A percentile compares a stretch with the other conserved stretches of the same genome.
Conservation (phyloP, 2,329 filamentous ascomycete species). For the Thermothelomyces thermophilus region DNA sequence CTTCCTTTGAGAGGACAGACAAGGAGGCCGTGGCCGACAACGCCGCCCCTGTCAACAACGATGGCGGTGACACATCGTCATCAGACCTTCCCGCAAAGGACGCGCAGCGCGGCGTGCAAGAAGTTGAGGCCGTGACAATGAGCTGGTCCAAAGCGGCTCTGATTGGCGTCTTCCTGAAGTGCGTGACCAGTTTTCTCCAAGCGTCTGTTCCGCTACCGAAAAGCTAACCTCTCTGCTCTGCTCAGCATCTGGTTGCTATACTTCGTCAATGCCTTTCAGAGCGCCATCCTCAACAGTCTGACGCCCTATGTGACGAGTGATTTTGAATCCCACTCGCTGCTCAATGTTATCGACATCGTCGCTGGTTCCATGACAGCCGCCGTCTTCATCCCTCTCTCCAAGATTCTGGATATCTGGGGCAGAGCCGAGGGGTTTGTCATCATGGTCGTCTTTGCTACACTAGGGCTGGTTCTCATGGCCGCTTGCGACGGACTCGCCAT, state of each 20-base stretch:
- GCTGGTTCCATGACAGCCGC: slow-evolving; percentile 49
- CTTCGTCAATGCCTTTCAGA: slow-evolving; percentile 44
- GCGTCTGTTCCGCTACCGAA: neutral
- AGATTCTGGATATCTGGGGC: slow-evolving; percentile 44
- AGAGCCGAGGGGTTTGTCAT: slow-evolving; percentile 39
- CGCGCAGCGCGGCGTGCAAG: slow-evolving; percentile 34
- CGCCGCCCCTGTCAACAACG: slow-evolving; percentile 13
- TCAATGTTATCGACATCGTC: slow-evolving; percentile 48
- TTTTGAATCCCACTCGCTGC: slow-evolving; percentile 47
- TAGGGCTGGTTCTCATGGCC: slow-evolving; percentile 55
- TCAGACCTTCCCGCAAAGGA: slow-evolving; percentile 9
- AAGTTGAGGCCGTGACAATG: slow-evolving; percentile 37
- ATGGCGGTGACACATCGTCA: neutral
- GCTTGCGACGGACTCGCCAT: slow-evolving; percentile 46
- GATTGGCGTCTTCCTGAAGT: slow-evolving; percentile 19
- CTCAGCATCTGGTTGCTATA: slow-evolving; percentile 43
- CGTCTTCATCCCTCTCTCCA: slow-evolving; percentile 45
- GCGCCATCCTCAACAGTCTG: slow-evolving; percentile 36
- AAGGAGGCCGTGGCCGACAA: slow-evolving; percentile 10
- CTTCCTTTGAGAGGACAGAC: neutral
- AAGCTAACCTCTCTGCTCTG: neutral
- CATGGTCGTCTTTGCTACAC: slow-evolving; percentile 37
- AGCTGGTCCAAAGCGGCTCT: slow-evolving; percentile 37
- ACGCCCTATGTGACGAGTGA: slow-evolving; percentile 43
- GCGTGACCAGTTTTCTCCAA: neutral